Base-by-base conservation (phyloP, 352 stramenopile genomes). In the Peronospora belbahrii region DNA sequence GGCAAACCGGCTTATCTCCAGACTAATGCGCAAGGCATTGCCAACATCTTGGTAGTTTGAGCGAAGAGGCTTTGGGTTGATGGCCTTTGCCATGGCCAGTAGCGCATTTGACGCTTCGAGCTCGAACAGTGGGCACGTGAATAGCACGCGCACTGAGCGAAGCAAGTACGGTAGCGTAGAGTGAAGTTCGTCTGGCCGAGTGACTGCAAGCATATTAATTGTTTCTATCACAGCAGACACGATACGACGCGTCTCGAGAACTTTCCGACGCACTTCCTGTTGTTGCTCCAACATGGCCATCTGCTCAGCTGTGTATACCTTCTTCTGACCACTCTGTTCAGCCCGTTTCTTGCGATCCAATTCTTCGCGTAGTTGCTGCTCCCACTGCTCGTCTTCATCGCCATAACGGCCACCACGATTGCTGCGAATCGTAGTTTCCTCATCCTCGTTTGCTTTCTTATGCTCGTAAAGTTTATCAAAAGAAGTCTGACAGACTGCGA, bases 381-480 rank as follows among this genome's bases (percentile, higher is more conserved):
- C 83, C 80, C 81, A 94, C 33, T 83, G 72, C 27, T 92, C 81
- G 14, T 94, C 83, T 27, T 89, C 77, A 28, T 82, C 92, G 39
- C 75, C 77, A 9, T 59, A 69, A 33, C 59, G 67, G 17, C 70
- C 58, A 36, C 68, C 61, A 24, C 63, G 65, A 44, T 73, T 80
- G 13, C 24, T 62, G 11, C 65, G 57, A 8, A 22, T 50, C 6
- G 30, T 58, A 3, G 14, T 42, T 11, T 58, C 59, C 15, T 65
- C 59, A 6, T 66, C 52, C 3, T 65, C 59, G 5, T 51, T 48
- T 6, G 62, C 64, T 47, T 72, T 73, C 56, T 88, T 86, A 13
- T 59, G 37, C 14, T 85, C 71, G 46, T 87, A 91, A 17, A 94
- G 52, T 36, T 88, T 70, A 56, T 88, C 73, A 15, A 83, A 79